Percentiles rank a stretch among this genome's conserved stretches.
Conservation (phyloP, 2,329 filamentous ascomycete genomes). For the Penicillium sp. region DNA sequence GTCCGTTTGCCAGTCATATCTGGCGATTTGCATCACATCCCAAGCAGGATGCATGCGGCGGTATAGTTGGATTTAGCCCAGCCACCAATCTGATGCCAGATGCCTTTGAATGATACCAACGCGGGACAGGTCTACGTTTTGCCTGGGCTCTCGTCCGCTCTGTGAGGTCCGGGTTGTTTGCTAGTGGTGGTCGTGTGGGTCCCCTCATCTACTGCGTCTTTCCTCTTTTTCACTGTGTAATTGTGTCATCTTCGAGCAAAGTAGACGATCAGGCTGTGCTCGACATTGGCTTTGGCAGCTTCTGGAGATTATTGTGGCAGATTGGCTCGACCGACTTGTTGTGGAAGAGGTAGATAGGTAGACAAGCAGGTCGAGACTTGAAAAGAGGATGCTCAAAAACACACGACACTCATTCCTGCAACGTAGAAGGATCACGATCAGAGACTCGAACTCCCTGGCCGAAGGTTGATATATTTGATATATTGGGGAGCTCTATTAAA, state of each 20-base stretch:
- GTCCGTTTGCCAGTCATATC: neutral
- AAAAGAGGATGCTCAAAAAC: neutral
- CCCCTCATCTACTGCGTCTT: neutral
- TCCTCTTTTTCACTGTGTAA: accelerated
- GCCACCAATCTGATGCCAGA: too few relatives aligned
- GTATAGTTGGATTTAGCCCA: too few relatives aligned
- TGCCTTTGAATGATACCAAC: too few relatives aligned
- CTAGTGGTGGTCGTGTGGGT: neutral
- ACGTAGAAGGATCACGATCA: neutral
- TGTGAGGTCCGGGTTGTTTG: neutral
- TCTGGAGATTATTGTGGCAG: neutral
- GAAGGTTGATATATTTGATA: neutral
- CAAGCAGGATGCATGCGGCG: neutral
- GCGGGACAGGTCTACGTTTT: too few relatives aligned
- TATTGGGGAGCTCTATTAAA: neutral
- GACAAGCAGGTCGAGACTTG: neutral
- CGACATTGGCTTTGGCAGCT: neutral
- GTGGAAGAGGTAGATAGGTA: neutral
- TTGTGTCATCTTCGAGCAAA: neutral
- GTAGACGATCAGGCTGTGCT: neutral
- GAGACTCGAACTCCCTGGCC: neutral
- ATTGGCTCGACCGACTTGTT: neutral
- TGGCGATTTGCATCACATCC: neutral
- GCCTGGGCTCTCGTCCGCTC: too few relatives aligned
- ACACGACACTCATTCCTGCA: neutral